A percentile compares a stretch with the other conserved stretches of the same genome.
phyloP scores from a whole-genome alignment of 306 rosid species.

The Castanea mollissima region DNA sequence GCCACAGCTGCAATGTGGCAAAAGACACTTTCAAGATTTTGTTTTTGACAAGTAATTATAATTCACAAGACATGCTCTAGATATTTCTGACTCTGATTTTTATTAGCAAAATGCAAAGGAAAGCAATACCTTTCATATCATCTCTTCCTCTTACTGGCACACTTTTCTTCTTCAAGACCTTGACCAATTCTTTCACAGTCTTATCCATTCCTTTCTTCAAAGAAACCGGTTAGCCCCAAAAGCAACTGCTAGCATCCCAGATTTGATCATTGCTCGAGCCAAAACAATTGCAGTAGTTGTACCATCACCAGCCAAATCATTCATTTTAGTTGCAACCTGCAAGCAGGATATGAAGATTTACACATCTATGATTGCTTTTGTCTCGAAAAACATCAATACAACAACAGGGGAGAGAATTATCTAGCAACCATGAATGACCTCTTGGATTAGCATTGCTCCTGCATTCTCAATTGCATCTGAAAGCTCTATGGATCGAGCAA shows the following conservation, averaged over 20 bases:
- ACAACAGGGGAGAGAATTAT: constrained; percentile 24
- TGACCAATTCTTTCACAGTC: constrained; percentile 66
- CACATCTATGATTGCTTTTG: constrained; percentile 8
- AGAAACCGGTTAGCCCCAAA: constrained; percentile 88
- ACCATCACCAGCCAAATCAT: constrained; percentile 94
- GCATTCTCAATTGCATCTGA: constrained; percentile 85
- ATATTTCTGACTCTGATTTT: too few species aligned
- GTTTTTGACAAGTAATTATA: too few species aligned
- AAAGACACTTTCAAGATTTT: constrained; percentile 21
- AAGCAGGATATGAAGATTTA: constrained; percentile 26
- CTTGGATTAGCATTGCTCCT: constrained; percentile 95
- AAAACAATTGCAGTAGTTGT: constrained; percentile 89
- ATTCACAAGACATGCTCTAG: too few species aligned
- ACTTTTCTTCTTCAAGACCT: constrained; percentile 74
- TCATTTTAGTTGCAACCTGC: constrained; percentile 95
- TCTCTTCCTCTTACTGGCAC: constrained; percentile 78
- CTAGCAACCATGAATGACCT: constrained; percentile 76
- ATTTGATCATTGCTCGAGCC: constrained; percentile 84
- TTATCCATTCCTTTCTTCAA: constrained; percentile 91
- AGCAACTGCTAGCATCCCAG: constrained; percentile 72
- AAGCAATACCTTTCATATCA: constrained; percentile 69
- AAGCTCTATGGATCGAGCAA: constrained; percentile 88
- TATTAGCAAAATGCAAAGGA: too few species aligned
- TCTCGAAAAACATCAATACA: constrained; percentile 16
- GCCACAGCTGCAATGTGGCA: constrained; percentile 71